Evolutionary conservation across 352 stramenopile genomes (phyloP).

Genomic region (Globisporangium carolinianum): DNA sequence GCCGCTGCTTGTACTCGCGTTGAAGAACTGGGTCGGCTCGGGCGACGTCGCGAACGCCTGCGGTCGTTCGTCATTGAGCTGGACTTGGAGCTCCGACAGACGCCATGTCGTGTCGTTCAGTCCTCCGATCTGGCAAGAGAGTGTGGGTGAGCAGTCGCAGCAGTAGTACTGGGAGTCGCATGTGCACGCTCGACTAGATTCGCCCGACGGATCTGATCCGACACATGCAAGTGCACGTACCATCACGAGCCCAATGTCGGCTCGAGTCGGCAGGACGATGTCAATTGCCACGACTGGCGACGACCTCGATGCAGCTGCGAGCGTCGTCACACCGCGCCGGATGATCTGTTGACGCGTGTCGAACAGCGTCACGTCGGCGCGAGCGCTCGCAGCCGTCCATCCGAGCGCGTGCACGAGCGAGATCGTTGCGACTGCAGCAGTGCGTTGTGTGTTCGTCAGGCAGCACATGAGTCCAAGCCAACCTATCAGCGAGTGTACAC

Average conservation of each 20-base stretch:
- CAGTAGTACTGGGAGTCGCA: background rate
- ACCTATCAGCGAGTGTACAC: background rate
- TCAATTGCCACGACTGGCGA: background rate
- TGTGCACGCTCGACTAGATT: background rate
- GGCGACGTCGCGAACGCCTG: constrained; percentile 13
- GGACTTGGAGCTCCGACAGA: constrained; percentile 25
- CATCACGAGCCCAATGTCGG: constrained; percentile 10
- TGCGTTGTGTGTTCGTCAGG: background rate
- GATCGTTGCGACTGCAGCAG: constrained; percentile 20
- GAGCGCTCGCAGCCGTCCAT: constrained; percentile 4
- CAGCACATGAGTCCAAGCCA: too few relatives aligned
- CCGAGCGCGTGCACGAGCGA: constrained; percentile 17
- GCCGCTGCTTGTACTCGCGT: constrained; percentile 5
- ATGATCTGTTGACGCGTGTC: constrained; percentile 13
- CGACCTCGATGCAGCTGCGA: background rate
- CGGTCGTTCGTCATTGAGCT: constrained; percentile 19
- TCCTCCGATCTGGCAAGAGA: constrained; percentile 15
- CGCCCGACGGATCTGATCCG: background rate
- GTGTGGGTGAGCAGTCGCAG: background rate
- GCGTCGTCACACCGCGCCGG: constrained; percentile 6
- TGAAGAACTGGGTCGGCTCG: constrained; percentile 9
- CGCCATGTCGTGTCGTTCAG: constrained; percentile 8
- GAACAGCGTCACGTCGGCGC: constrained; percentile 17
- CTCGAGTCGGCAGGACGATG: background rate
- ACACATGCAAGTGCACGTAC: background rate